These are phyloP conservation scores for Miscanthus lutarioriparius DNA, from an alignment of 176 grass and related monocot genomes.

Conservation along the genomic window DNA sequence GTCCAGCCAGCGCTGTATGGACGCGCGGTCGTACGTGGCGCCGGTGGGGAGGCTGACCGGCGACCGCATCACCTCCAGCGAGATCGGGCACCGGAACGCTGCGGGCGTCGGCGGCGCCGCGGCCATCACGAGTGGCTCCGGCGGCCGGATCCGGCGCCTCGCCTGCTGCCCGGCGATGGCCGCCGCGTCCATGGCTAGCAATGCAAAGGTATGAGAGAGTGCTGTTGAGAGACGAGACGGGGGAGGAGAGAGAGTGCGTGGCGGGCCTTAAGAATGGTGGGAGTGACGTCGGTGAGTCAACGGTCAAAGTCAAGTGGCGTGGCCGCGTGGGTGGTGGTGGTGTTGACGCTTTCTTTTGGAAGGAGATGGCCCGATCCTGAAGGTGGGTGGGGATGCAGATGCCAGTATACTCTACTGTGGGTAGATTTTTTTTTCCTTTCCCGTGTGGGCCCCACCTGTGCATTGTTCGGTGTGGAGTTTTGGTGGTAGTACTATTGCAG, in stretches of 20 bases:
- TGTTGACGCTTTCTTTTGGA: conserved; percentile 56
- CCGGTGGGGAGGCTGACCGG: conserved; percentile 72
- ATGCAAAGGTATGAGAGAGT: background rate
- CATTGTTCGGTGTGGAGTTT: background rate
- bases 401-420: background rate
- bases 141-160: conserved; percentile 35
- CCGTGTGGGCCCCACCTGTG: background rate
- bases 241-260: conserved; percentile 36
- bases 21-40: conserved; percentile 78
- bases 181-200: conserved; percentile 50
- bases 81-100: conserved; percentile 80
- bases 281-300: conserved; percentile 64
- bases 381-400: conserved; percentile 26
- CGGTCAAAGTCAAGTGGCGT: conserved; percentile 61
- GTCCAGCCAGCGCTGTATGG: conserved; percentile 86
- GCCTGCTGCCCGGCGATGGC: conserved; percentile 36
- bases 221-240: background rate
- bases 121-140: conserved; percentile 45
- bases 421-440: background rate
- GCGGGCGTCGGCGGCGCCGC: conserved; percentile 45
- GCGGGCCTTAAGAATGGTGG: conserved; percentile 53
- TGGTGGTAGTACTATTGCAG: background rate
- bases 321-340: conserved; percentile 39
- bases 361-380: conserved; percentile 12
- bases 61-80: conserved; percentile 84